Percentiles rank a stretch among this genome's conserved stretches.
phyloP scores from a whole-genome alignment of 805 yeast species.

The Metschnikowia kofuensis region DNA sequence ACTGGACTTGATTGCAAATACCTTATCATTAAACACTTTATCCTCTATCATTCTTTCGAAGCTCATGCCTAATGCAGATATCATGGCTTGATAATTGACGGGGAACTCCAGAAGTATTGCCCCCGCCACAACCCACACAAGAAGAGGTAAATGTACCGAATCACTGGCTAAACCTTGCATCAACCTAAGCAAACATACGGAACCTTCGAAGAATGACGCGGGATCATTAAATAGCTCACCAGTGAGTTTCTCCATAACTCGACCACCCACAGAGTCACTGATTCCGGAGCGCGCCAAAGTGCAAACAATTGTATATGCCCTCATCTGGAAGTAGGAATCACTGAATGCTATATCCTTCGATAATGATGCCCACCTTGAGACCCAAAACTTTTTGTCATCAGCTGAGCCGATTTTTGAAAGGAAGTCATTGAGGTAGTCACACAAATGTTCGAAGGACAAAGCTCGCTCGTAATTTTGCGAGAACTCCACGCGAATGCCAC shows the following conservation, averaged over 20 bases:
- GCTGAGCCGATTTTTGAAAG: slow-evolving; percentile 47
- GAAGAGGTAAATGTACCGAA: slow-evolving; percentile 45
- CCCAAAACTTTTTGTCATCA: slow-evolving; percentile 53
- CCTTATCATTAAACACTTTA: slow-evolving; percentile 23
- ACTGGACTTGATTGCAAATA: slow-evolving; percentile 30
- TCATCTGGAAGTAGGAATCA: slow-evolving; percentile 58
- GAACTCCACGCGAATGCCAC: slow-evolving; percentile 31
- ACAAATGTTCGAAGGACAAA: slow-evolving; percentile 54
- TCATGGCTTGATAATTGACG: slow-evolving; percentile 14
- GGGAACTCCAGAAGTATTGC: slow-evolving; percentile 12
- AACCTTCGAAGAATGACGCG: slow-evolving; percentile 35
- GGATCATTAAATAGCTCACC: slow-evolving; percentile 15
- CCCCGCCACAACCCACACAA: slow-evolving; percentile 43
- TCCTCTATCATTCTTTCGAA: slow-evolving; percentile 25
- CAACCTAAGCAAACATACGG: slow-evolving; percentile 47
- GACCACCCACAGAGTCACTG: slow-evolving; percentile 48
- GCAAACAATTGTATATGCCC: slow-evolving; percentile 70
- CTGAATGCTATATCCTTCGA: slow-evolving; percentile 62
- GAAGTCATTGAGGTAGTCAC: slow-evolving; percentile 52
- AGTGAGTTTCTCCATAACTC: slow-evolving; percentile 27
- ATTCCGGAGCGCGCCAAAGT: slow-evolving; percentile 62
- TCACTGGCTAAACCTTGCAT: slow-evolving; percentile 46
- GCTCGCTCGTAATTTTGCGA: slow-evolving; percentile 39
- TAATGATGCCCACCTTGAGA: slow-evolving; percentile 62
- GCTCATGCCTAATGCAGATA: slow-evolving; percentile 25